Conservation (phyloP, 2,329 filamentous ascomycete genomes). For the Ceratocystis papillata region DNA sequence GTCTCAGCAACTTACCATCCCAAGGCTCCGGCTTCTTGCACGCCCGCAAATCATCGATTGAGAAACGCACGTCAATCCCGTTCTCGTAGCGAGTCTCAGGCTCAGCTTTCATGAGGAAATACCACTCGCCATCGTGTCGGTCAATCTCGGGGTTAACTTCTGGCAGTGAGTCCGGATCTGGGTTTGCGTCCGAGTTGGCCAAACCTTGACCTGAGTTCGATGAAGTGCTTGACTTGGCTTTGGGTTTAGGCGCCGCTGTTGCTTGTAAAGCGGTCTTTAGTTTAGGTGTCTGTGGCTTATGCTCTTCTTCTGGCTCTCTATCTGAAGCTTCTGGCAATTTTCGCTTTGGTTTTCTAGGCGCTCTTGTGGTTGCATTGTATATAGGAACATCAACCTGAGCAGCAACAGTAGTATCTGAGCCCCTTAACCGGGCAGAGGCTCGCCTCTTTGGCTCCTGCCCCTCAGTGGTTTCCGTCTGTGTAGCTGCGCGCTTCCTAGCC, state of each 20-base stretch:
- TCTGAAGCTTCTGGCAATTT: not conserved
- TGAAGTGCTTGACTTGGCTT: constrained; percentile 11
- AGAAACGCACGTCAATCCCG: constrained; percentile 81
- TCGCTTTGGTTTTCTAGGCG: not conserved
- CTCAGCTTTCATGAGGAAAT: constrained; percentile 81
- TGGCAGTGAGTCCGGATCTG: constrained; percentile 32
- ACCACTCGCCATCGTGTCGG: constrained; percentile 39
- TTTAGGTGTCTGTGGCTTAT: not conserved
- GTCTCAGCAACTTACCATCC: constrained; percentile 54
- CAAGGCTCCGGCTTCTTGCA: constrained; percentile 72
- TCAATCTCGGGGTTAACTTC: constrained; percentile 33
- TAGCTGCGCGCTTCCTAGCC: constrained; percentile 21
- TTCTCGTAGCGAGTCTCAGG: constrained; percentile 79
- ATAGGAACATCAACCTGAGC: not conserved
- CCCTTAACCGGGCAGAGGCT: constrained; percentile 19
- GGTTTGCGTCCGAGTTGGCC: constrained; percentile 28
- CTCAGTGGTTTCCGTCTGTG: not conserved
- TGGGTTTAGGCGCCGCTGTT: constrained; percentile 1
- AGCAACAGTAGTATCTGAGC: not conserved
- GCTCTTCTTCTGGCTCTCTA: not conserved
- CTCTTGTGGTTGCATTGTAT: not conserved
- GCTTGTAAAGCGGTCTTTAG: not conserved
- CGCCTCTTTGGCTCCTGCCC: constrained; percentile 22
- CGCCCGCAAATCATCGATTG: constrained; percentile 75
- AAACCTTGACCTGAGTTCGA: not conserved